Evolutionary conservation across 768 basidiomycete species (phyloP), one percentile per base, ranked within the genome.

Genomic region (Macrolepiota fuliginosa): DNA sequence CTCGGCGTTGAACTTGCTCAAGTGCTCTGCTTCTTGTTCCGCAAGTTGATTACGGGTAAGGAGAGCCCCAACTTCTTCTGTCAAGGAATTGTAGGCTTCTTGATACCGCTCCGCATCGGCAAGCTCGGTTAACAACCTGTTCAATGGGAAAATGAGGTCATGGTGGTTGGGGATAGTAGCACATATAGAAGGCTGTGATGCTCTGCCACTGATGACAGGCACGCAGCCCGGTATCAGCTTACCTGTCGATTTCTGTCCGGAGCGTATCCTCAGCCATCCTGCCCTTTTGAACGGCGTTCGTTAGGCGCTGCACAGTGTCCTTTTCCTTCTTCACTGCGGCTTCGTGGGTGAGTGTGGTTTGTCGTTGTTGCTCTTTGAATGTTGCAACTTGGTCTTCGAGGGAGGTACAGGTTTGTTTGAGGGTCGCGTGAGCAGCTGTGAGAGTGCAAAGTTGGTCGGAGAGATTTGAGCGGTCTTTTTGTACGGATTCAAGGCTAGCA

Each of bases 1-100:
- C 70, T 94, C 87, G 0, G 92, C 90, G 64, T 96, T 96, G 75
- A 93, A 89, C 67, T 80, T 81, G 65, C 90, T 87, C 46, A 96
- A 80, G n/a, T 80, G 77, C 40, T 83, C 78, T 0, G 90, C 86
- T 70, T 96, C 95, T 45, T 87, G 87, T 68, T 94, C 89, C 6
- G 92, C 91, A 37, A 94, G 78, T 35, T 86, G 82, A 65, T 94
- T 92, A 11, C 89, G 81, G 12, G 83, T 82, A 17, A 88, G 73
- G 10, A 96, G 80, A 5, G 82, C 76, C 17, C 80, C 81, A 27
- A 93, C 82, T 68, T 91, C 83, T 17, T 88, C 83, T 17, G 82
- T 72, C 11, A 94, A 76, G 25, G 78, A 77, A 61, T 81, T 77
- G 71, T 94, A 94, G 12, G 90, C 89, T 53, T 87, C 83, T 71